phyloP scores from a whole-genome alignment of 192 early-diverging fungal genomes.

The Phlyctochytrium planicorne region DNA sequence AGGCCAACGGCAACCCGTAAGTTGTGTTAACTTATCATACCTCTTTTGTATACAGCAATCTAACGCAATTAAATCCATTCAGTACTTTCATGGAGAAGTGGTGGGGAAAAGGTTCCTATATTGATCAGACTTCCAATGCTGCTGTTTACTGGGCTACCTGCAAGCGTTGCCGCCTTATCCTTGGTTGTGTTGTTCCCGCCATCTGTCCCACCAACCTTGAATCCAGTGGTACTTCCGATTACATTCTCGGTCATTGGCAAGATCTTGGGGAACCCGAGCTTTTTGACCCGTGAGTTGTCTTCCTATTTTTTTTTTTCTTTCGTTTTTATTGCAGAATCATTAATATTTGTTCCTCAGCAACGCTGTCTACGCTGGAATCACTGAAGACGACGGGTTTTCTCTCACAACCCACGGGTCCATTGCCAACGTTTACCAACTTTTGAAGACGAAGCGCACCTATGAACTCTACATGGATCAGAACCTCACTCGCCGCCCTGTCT shows the following conservation, averaged over 20 bases:
- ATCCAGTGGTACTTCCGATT: not conserved
- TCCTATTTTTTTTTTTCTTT: no score
- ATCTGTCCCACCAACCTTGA: not conserved
- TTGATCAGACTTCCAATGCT: not conserved
- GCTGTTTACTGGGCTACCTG: not conserved
- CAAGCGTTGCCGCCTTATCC: not conserved
- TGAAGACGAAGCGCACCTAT: constrained; percentile 9
- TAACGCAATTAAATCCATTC: no score
- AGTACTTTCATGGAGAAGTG: not conserved
- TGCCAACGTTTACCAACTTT: constrained; percentile 21
- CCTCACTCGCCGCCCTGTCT: constrained; percentile 7
- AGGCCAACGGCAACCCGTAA: not conserved
- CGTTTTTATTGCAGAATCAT: no score
- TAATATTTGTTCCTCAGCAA: no score
- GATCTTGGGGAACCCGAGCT: constrained; percentile 23
- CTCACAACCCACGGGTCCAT: constrained; percentile 8
- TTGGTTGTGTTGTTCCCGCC: not conserved
- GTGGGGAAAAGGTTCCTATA: not conserved
- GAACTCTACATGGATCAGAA: constrained; percentile 13
- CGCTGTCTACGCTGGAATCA: constrained; percentile 7
- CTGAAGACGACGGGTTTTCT: constrained; percentile 11
- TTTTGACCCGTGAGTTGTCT: constrained; percentile 12
- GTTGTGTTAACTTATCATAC: no score
- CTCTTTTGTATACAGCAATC: no score
- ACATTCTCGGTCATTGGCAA: constrained; percentile 16